These are phyloP conservation scores for Candida anglica DNA, from an alignment of 805 yeast species.

Conservation along the genomic window DNA sequence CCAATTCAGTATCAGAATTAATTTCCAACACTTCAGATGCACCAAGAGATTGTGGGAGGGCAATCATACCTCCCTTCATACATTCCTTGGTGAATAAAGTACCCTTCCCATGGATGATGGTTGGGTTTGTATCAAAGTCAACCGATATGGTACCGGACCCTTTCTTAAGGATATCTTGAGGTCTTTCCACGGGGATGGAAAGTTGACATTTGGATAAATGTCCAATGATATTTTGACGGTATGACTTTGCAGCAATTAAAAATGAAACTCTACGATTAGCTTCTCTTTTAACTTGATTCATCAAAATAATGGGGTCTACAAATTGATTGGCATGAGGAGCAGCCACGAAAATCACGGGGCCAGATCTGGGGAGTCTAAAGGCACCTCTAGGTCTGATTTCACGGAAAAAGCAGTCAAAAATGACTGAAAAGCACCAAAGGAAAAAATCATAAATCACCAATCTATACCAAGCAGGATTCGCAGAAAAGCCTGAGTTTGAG, in stretches of 20 bases:
- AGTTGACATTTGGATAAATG: slow-evolving; percentile 68
- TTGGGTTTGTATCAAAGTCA: slow-evolving; percentile 49
- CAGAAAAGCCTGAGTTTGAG: too few species aligned
- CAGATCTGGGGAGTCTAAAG: slow-evolving; percentile 60
- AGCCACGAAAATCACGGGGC: slow-evolving; percentile 88
- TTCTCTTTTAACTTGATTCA: slow-evolving; percentile 72
- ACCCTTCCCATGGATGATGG: slow-evolving; percentile 56
- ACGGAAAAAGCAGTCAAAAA: slow-evolving; percentile 69
- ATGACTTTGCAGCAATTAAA: slow-evolving; percentile 79
- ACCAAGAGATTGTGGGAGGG: slow-evolving; percentile 76
- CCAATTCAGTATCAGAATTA: slow-evolving; percentile 66
- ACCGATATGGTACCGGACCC: slow-evolving; percentile 66
- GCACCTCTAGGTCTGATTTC: slow-evolving; percentile 90
- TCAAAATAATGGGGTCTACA: slow-evolving; percentile 74
- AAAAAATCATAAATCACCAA: slow-evolving; percentile 29
- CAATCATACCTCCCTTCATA: slow-evolving; percentile 60
- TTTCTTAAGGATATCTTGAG: slow-evolving; percentile 74
- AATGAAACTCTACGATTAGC: slow-evolving; percentile 71
- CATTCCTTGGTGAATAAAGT: slow-evolving; percentile 68
- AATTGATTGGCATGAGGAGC: slow-evolving; percentile 98
- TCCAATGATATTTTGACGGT: slow-evolving; percentile 66
- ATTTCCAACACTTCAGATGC: slow-evolving; percentile 67
- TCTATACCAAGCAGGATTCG: slow-evolving; percentile 19
- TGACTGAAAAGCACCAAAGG: slow-evolving; percentile 33
- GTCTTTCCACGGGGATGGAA: slow-evolving; percentile 87